Evolutionary conservation across 139 green algal species (phyloP), one percentile per base, ranked within the genome.

Genomic region (Marvania coccoides): DNA sequence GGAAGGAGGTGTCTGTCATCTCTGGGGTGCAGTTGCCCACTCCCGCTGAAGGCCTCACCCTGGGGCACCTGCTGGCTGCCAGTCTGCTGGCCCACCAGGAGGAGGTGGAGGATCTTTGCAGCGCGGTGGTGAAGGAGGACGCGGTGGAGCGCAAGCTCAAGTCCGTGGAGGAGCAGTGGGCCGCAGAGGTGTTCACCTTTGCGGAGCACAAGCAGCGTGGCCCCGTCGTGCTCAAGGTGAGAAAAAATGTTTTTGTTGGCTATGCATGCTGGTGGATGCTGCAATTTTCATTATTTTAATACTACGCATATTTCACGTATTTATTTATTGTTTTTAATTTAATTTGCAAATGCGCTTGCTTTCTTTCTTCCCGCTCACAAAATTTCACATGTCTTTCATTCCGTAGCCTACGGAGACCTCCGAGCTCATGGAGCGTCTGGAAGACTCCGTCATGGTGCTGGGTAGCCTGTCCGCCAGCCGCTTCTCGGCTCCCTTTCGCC

Each of bases 381-480:
- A n/a, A 51, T 51, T 51, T 19, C 19, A 28, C 42, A 51, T 51
- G 19, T 51, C 42, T 51, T 51, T 51, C 19, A 51, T 51, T 51
- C 19, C 19, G 42, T 70, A 84, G 72, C 68, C 77, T 19, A 63
- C 78, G 10, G 91, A 95, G 61, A 96, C 89, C 6, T 83, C 83
- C 6, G 91, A 97, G 76, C 81, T 98, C 31, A 82, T 97, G 58
- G 91, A 97, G 79, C 90, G 90, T 71, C 83, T 97, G 59, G 92
- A 98, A 80, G 92, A 98, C 69, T 83, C 78, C 38, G 88, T 96
- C 76, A 95, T 98, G 90, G 79, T 79, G n/a, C 81, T 98, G 12
- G 85, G 82, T 47, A 85, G 73, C 76, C 94, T 98, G 91, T 81
- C 87, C 8, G 91, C 88, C 67, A 98, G 96, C 85, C 75, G 91